phyloP scores from a whole-genome alignment of 176 grass and related monocot species.

The Typha latifolia region DNA sequence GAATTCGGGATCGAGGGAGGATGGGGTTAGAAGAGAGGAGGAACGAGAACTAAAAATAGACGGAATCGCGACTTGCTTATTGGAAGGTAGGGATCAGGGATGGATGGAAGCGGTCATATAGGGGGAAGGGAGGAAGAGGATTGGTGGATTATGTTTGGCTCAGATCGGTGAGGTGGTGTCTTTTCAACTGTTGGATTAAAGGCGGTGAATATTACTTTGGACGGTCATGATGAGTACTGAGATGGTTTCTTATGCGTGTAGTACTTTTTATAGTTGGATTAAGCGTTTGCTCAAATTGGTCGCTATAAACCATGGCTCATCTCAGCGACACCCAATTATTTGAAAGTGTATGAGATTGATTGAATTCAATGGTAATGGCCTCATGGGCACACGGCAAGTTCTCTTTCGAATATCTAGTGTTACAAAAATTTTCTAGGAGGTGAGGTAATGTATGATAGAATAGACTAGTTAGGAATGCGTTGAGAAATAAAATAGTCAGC shows the following conservation, averaged over 20 bases:
- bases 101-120: background rate
- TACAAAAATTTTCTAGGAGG: no score
- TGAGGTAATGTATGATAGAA: no score
- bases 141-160: background rate
- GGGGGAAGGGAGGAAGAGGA: background rate
- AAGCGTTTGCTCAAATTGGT: no score
- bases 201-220: background rate
- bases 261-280: no score
- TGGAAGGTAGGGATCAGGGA: background rate
- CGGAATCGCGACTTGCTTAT: background rate
- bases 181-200: background rate
- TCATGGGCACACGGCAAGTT: no score
- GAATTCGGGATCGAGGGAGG: background rate
- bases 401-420: no score
- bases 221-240: background rate
- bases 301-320: no score
- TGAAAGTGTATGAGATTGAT: no score
- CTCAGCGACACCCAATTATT: no score
- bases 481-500: no score
- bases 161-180: background rate
- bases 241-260: background rate
- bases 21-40: background rate
- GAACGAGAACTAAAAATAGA: background rate
- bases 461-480: no score
- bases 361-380: no score